A percentile compares a stretch with the other conserved stretches of the same genome.
phyloP scores from a whole-genome alignment of 2,329 filamentous ascomycete genomes.

The Clarireedia hainanense region DNA sequence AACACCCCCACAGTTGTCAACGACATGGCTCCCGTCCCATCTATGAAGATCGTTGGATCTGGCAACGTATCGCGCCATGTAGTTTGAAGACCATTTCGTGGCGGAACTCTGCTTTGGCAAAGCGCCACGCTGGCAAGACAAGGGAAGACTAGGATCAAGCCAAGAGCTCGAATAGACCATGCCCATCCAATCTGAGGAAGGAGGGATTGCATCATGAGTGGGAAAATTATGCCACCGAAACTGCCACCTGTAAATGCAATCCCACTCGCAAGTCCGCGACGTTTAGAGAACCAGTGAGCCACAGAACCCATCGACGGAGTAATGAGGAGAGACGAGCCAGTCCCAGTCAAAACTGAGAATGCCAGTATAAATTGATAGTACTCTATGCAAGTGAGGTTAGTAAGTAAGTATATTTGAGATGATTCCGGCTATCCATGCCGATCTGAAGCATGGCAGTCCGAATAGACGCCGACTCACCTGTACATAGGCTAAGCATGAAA shows the following conservation, averaged over 20 bases:
- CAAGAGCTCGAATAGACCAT: conserved; percentile 23
- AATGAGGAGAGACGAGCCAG: conserved; percentile 73
- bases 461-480: conserved; percentile 1
- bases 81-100: background rate
- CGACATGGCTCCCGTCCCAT: conserved; percentile 52
- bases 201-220: conserved; percentile 34
- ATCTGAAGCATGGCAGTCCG: too few species aligned
- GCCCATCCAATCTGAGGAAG: conserved; percentile 22
- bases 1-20: conserved; percentile 61
- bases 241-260: conserved; percentile 73
- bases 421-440: too few species aligned
- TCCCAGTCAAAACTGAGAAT: conserved; percentile 68
- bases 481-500: conserved; percentile 11
- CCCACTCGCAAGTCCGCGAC: conserved; percentile 75
- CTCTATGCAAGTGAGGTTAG: conserved; percentile 1
- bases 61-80: conserved; percentile 43
- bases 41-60: conserved; percentile 45
- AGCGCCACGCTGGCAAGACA: conserved; percentile 20
- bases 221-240: conserved; percentile 61
- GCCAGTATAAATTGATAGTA: conserved; percentile 65
- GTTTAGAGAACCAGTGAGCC: conserved; percentile 71
- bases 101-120: conserved; percentile 47
- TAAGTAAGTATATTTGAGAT: too few species aligned
- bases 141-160: conserved; percentile 19
- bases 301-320: conserved; percentile 66